Percentiles rank a stretch among this genome's conserved stretches.
These are phyloP conservation scores for Schizophyllum amplum DNA, from an alignment of 1,284 basidiomycete genomes.

Conservation along the genomic window DNA sequence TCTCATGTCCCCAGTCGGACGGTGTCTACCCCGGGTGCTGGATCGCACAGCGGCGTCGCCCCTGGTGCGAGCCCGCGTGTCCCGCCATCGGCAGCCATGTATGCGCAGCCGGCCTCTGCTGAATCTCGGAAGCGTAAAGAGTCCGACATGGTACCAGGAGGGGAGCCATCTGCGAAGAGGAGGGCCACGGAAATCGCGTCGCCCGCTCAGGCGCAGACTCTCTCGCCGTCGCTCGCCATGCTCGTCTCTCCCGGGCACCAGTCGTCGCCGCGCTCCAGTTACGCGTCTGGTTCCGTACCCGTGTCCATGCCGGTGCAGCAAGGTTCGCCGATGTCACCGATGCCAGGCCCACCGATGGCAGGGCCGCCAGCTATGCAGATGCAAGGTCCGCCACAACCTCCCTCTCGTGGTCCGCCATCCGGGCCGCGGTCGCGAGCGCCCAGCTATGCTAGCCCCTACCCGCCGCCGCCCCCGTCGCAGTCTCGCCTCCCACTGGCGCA, in stretches of 20 bases:
- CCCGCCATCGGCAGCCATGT: neutral
- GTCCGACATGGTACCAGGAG: neutral
- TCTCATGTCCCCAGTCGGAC: neutral
- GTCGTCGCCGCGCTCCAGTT: neutral
- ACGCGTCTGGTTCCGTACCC: neutral
- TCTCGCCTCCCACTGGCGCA: too few relatives aligned
- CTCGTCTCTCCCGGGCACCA: neutral
- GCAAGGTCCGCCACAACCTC: neutral
- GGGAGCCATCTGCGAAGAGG: neutral
- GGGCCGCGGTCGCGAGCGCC: neutral
- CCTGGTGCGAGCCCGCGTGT: neutral
- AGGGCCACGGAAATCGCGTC: neutral
- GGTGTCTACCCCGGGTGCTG: neutral
- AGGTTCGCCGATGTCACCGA: neutral
- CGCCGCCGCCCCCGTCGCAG: too few relatives aligned
- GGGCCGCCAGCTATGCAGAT: neutral
- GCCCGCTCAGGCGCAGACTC: neutral
- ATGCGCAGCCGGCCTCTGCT: neutral
- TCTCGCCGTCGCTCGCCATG: neutral
- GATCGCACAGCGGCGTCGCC: neutral
- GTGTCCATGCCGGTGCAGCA: neutral
- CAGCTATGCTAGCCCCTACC: neutral
- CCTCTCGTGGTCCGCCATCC: neutral
- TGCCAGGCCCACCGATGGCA: neutral
- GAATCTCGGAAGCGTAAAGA: neutral